Base-by-base conservation (phyloP, 1,284 basidiomycete genomes). In the Ceratobasidium sp. region DNA sequence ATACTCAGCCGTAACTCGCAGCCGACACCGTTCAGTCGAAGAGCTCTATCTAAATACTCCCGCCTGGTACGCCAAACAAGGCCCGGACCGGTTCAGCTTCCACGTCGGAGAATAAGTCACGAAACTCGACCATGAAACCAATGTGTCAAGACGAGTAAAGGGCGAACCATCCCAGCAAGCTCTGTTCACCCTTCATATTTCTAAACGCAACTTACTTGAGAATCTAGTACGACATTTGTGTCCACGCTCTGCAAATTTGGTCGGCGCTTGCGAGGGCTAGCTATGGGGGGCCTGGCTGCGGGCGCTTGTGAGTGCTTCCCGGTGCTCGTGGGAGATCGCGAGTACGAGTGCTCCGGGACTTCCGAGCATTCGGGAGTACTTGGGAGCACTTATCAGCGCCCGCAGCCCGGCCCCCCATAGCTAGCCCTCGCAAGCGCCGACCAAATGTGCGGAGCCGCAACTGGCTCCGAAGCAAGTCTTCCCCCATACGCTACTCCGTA, bases 391-490 rank as follows among this genome's bases (percentile, higher is more conserved):
- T n/a, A n/a, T n/a, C n/a, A n/a, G n/a, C n/a, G n/a, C n/a, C n/a
- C n/a, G n/a, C n/a, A n/a, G n/a, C n/a, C n/a, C n/a, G n/a, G n/a
- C n/a, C n/a, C n/a, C n/a, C n/a, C n/a, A n/a, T n/a, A n/a, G n/a
- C n/a, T n/a, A n/a, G n/a, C n/a, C n/a, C n/a, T n/a, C n/a, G n/a
- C n/a, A n/a, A n/a, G n/a, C n/a, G n/a, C n/a, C n/a, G n/a, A n/a
- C n/a, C n/a, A n/a, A n/a, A n/a, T n/a, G n/a, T n/a, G n/a, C n/a
- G n/a, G n/a, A n/a, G n/a, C 94, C 37, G 90, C 92, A 0, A 93
- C 92, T 0, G 92, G 92, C 1, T 93, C 92, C 0, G 86, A 87
- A 37, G 91, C 91, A 0, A 86, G 87, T 0, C 84, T 93, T n/a
- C 92, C 92, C 0, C 85, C 88, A 0, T 93, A 91, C 80, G 84